phyloP scores from a whole-genome alignment of 768 basidiomycete genomes.

The Clitopilus hobsonii region DNA sequence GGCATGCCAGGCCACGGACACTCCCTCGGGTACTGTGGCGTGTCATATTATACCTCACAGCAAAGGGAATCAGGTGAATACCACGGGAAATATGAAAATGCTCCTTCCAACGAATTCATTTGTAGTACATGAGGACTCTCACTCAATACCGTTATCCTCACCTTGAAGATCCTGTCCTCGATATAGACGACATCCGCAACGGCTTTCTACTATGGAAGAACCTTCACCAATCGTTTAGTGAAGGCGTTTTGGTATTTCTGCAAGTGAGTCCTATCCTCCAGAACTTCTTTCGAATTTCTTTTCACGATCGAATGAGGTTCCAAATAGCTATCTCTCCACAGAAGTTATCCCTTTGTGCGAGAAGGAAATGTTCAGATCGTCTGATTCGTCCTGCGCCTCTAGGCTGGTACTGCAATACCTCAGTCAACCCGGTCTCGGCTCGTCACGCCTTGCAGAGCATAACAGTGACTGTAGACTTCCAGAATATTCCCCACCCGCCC shows the following conservation, averaged over 20 bases:
- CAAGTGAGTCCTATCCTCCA: not conserved
- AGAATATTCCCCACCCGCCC: not conserved
- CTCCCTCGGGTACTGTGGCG: not conserved
- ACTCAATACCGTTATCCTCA: not conserved
- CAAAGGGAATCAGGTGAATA: not conserved
- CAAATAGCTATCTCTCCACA: not conserved
- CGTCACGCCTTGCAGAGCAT: not conserved
- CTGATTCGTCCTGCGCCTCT: not conserved
- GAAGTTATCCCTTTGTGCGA: not conserved
- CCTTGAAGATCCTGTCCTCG: not conserved
- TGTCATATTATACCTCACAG: not conserved
- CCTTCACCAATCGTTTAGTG: not conserved
- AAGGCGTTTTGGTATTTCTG: not conserved
- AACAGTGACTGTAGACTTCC: not conserved
- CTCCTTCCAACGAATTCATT: not conserved
- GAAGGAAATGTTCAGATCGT: not conserved
- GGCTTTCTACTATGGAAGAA: not conserved
- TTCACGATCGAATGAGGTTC: not conserved
- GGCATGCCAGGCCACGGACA: not conserved
- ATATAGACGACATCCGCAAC: not conserved
- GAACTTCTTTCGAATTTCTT: not conserved
- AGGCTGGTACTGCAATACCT: not conserved
- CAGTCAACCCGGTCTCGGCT: not conserved
- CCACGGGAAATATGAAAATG: not conserved
- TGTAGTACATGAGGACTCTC: not conserved